Conservation (phyloP, 1,284 basidiomycete genomes). For the Rhodotorula sp. region DNA sequence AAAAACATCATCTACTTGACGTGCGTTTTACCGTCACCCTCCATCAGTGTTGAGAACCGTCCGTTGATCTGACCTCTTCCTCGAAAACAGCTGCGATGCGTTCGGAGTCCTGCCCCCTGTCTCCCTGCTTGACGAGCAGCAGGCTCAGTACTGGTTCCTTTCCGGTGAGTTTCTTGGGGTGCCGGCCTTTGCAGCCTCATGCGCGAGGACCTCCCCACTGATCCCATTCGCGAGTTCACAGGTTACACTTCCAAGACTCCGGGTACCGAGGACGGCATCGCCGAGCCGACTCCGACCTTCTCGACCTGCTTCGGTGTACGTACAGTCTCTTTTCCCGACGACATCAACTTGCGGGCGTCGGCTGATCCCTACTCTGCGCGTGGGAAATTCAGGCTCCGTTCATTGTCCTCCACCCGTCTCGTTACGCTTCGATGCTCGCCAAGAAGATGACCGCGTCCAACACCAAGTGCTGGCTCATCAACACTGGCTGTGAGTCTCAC, state of each 20-base stretch:
- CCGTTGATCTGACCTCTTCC: conserved; percentile 5
- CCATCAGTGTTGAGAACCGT: neutral
- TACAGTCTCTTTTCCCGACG: too few relatives aligned
- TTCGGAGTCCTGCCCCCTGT: conserved; percentile 98
- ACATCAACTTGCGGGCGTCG: conserved; percentile 58
- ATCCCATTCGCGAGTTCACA: neutral
- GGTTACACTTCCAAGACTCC: conserved; percentile 47
- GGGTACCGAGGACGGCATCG: conserved; percentile 88
- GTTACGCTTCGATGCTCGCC: conserved; percentile 97
- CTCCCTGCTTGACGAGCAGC: conserved; percentile 85
- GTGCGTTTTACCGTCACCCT: neutral
- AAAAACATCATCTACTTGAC: conserved; percentile 46
- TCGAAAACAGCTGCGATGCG: conserved; percentile 86
- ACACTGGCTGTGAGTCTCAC: conserved; percentile 68
- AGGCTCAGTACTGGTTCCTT: conserved; percentile 77
- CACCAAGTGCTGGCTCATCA: conserved; percentile 96
- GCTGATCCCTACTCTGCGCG: conserved; percentile 45
- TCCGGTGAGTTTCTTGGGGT: neutral
- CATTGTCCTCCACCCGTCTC: conserved; percentile 79
- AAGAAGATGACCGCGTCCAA: conserved; percentile 88
- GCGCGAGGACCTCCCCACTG: neutral
- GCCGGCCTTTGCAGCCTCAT: neutral
- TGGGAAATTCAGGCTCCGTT: conserved; percentile 67
- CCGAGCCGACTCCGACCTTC: conserved; percentile 98
- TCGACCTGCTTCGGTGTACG: conserved; percentile 67